These are phyloP conservation scores for Moesziomyces globuligerus DNA, from an alignment of 1,284 basidiomycete species.

Conservation along the genomic window DNA sequence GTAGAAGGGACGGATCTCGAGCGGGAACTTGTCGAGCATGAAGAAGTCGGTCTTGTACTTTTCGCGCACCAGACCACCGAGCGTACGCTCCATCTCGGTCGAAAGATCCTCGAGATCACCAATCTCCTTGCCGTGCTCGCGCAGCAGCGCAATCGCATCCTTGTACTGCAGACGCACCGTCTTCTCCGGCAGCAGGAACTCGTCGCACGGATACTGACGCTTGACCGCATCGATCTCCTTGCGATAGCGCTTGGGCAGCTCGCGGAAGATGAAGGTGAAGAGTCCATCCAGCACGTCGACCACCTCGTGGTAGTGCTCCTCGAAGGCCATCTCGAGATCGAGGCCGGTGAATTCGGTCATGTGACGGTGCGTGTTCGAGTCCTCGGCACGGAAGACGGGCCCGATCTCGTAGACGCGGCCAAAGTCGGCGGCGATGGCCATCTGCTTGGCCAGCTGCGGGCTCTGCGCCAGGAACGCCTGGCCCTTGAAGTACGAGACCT, in stretches of 20 bases:
- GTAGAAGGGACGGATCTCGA: constrained; percentile 66
- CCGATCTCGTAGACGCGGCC: constrained; percentile 98
- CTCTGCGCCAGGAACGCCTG: constrained; percentile 93
- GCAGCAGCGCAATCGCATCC: constrained; percentile 62
- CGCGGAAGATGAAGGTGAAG: constrained; percentile 66
- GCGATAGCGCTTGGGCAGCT: constrained; percentile 74
- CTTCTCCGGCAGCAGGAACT: constrained; percentile 64
- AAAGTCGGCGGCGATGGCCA: constrained; percentile 98
- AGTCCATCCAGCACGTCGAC: constrained; percentile 64
- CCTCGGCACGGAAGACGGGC: constrained; percentile 93
- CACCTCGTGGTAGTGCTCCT: constrained; percentile 94
- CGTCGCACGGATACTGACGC: constrained; percentile 85
- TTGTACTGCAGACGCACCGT: constrained; percentile 62
- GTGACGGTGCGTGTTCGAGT: constrained; percentile 96
- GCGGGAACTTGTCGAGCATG: constrained; percentile 67
- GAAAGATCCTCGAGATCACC: constrained; percentile 65
- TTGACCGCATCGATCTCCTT: constrained; percentile 83
- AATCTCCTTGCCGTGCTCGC: constrained; percentile 61
- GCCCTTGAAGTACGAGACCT: constrained; percentile 98
- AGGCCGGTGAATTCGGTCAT: constrained; percentile 98
- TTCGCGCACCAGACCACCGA: constrained; percentile 62
- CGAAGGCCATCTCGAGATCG: constrained; percentile 98
- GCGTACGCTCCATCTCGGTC: constrained; percentile 63
- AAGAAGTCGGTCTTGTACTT: constrained; percentile 67
- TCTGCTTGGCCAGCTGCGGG: constrained; percentile 97